Conservation (phyloP, 2,329 filamentous ascomycete genomes). For the Rasamsonia emersonii region DNA sequence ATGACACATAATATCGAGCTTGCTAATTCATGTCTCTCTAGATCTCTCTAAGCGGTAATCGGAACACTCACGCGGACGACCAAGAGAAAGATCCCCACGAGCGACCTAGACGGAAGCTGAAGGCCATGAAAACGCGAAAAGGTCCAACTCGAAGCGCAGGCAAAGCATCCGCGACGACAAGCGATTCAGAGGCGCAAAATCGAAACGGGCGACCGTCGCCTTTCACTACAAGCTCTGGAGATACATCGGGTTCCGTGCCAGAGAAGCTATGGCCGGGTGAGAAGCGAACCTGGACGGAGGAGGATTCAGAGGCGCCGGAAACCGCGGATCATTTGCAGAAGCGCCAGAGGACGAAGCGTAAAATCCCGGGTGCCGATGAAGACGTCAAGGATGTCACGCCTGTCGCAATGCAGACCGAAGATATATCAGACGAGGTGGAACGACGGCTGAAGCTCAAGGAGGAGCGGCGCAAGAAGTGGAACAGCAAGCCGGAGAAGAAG, state of each 20-base stretch:
- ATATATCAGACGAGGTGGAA: constrained; percentile 39
- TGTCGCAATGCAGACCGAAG: constrained; percentile 29
- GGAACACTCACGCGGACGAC: too few relatives aligned
- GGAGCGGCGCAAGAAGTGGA: constrained; percentile 24
- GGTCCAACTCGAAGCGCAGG: too few relatives aligned
- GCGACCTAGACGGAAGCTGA: too few relatives aligned
- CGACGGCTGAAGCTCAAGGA: constrained; percentile 36
- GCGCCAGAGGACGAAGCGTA: constrained; percentile 16
- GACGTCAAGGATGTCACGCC: constrained; percentile 16
- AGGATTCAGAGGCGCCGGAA: constrained; percentile 11
- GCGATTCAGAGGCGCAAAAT: constrained; percentile 4
- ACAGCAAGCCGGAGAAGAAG: constrained; percentile 29
- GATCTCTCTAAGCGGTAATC: too few relatives aligned
- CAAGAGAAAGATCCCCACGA: too few relatives aligned
- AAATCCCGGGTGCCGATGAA: constrained; percentile 14
- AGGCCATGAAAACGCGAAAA: too few relatives aligned
- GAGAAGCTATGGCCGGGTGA: constrained; percentile 9
- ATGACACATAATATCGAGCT: too few relatives aligned
- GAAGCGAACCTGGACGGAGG: constrained; percentile 13
- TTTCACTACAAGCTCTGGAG: constrained; percentile 12
- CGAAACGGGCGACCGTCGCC: constrained; percentile 9
- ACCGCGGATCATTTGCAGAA: constrained; percentile 10
- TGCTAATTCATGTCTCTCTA: too few relatives aligned
- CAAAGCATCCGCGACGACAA: too few relatives aligned
- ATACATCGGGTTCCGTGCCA: constrained; percentile 10